Conservation (phyloP, 1,284 basidiomycete species). For the Schizophyllum amplum region DNA sequence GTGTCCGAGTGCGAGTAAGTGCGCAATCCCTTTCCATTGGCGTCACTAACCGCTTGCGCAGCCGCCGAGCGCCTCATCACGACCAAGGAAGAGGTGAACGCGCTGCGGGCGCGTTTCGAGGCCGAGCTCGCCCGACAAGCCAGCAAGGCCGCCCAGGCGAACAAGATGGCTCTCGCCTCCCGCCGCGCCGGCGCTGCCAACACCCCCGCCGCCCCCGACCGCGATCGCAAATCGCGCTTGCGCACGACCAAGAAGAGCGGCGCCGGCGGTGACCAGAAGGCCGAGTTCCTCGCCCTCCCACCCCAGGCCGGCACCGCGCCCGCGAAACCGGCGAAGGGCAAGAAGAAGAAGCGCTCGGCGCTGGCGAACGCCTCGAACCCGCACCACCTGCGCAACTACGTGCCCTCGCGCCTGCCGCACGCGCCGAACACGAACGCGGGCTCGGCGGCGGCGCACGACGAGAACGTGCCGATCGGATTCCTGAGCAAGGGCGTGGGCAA, state of each 20-base stretch:
- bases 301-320: slow-evolving; percentile 17
- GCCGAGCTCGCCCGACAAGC: slow-evolving; percentile 62
- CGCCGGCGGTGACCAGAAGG: slow-evolving; percentile 23
- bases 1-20: slow-evolving; percentile 64
- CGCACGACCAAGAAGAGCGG: slow-evolving; percentile 18
- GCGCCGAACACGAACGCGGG: too few relatives aligned
- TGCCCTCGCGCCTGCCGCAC: slow-evolving; percentile 69
- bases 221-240: slow-evolving; percentile 24
- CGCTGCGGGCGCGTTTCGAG: slow-evolving; percentile 60
- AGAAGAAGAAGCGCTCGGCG: slow-evolving; percentile 86
- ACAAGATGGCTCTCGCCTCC: slow-evolving; percentile 16
- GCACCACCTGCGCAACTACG: slow-evolving; percentile 84
- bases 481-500: slow-evolving; percentile 12
- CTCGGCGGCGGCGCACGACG: slow-evolving; percentile 15
- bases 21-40: slow-evolving; percentile 15
- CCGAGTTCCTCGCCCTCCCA: slow-evolving; percentile 31
- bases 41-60: slow-evolving; percentile 22
- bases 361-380: slow-evolving; percentile 85
- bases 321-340: slow-evolving; percentile 27
- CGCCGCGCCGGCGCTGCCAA: slow-evolving; percentile 5
- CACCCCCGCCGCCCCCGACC: slow-evolving; percentile 10
- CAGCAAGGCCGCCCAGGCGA: slow-evolving; percentile 44
- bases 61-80: slow-evolving; percentile 61
- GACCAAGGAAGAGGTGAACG: slow-evolving; percentile 58
- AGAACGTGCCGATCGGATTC: slow-evolving; percentile 1